Percentiles rank a stretch among this genome's conserved stretches.
These are phyloP conservation scores for Camellia lanceoleosa DNA, from an alignment of 148 eudicot species.

Conservation along the genomic window DNA sequence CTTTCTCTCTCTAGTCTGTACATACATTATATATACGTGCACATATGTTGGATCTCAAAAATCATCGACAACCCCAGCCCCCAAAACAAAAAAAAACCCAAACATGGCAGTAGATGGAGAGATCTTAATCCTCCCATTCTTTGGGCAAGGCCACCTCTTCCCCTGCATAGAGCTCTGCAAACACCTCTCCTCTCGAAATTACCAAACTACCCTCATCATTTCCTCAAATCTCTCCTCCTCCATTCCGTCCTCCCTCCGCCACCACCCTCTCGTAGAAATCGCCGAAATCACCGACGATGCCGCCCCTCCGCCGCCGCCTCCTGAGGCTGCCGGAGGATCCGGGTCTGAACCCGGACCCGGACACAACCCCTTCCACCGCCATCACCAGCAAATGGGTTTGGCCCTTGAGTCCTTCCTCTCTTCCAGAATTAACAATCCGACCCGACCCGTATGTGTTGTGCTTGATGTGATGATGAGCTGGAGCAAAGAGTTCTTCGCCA, in stretches of 20 bases:
- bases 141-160: conserved; percentile 53
- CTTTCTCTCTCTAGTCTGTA: too few relatives aligned
- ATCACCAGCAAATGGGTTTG: conserved; percentile 26
- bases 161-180: conserved; percentile 57
- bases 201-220: conserved; percentile 39
- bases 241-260: conserved; percentile 38
- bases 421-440: conserved; percentile 10
- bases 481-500: conserved; percentile 42
- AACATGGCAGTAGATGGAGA: conserved; percentile 3
- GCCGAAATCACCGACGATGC: conserved; percentile 26
- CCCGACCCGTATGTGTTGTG: conserved; percentile 45
- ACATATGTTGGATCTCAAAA: not conserved
- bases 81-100: not conserved
- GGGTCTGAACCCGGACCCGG: conserved; percentile 13
- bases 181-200: conserved; percentile 33
- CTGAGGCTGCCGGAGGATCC: not conserved
- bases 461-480: conserved; percentile 71
- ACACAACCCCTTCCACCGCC: conserved; percentile 16
- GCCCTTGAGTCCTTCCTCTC: conserved; percentile 36
- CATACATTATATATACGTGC: not conserved
- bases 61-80: not conserved
- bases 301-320: conserved; percentile 23
- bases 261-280: conserved; percentile 32
- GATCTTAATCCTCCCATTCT: conserved; percentile 10
- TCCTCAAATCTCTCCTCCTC: conserved; percentile 47